Base-by-base conservation (phyloP, 2,329 filamentous ascomycete genomes). In the Thielaviopsis populi region DNA sequence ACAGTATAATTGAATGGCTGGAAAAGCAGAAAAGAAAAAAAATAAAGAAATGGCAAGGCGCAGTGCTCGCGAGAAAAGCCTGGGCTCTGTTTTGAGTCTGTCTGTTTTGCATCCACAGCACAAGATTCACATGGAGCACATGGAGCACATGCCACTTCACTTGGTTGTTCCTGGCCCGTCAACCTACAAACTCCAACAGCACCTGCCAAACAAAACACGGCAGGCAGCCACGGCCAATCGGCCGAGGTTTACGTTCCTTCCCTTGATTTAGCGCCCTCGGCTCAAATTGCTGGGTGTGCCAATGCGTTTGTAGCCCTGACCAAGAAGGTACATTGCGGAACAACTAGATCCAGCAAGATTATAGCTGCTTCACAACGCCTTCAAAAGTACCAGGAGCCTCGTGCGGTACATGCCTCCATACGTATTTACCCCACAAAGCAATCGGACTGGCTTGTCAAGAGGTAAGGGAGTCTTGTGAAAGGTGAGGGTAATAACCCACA, bases 1-100 rank as follows among this genome's bases (percentile, higher is more conserved):
- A n/a, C n/a, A 62, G 15, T 50, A 24, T 50, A 68, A 41, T 65
- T 37, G 42, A 62, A 63, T 27, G 54, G 59, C 46, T 60, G 40
- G 64, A 56, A 58, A 67, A 64, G 63, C 60, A 48, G 66, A 63
- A 63, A 48, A 67, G 65, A 63, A 59, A 41, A 63, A 59, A 58
- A 64, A 53, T 46, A n/a, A 43, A 37, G 33, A 37, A 46, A 40
- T 15, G 37, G n/a, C 48, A 11, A 54, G 46, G 13, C 17, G n/a
- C 4, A 46, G 5, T 19, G 42, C n/a, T 17, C 15, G n/a, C 6
- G 42, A 46, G 15, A 19, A 46, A 15, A 46, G 42, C 42, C n/a
- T 46, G 17, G 15, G 17, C 41, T 42, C n/a, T n/a, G n/a, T n/a
- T n/a, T 37, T 37, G 1, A 27, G 22, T 15, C 7, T n/a, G 22